Evolutionary conservation across 441 rosid species (phyloP).

Genomic region (Euphorbia corollata): DNA sequence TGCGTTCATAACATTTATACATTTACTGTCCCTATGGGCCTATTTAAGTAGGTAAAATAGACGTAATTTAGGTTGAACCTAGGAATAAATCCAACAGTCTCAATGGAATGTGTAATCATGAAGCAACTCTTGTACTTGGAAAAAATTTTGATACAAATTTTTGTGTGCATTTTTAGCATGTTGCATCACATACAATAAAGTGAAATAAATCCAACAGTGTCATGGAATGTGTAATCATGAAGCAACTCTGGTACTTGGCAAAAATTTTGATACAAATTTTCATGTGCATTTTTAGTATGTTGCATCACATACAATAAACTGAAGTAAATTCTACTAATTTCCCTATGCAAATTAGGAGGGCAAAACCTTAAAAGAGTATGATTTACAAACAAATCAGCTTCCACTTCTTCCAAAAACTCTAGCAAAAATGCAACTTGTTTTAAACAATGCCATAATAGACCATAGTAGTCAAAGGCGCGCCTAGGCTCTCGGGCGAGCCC

Average conservation of each 20-base stretch:
- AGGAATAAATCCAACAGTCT: not conserved
- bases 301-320: conserved; percentile 1
- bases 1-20: not conserved
- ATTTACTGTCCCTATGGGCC: not conserved
- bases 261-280: not conserved
- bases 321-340: not conserved
- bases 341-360: not conserved
- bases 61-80: not conserved
- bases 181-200: not conserved
- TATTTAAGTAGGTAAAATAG: not conserved
- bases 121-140: not conserved
- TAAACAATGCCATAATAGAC: not conserved
- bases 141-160: not conserved
- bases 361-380: not conserved
- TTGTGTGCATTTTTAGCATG: not conserved
- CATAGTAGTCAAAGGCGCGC: no score
- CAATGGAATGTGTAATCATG: not conserved
- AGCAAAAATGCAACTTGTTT: not conserved
- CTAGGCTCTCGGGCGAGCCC: no score
- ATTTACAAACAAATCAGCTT: not conserved
- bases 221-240: not conserved
- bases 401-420: not conserved
- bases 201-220: conserved; percentile 1
- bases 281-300: not conserved
- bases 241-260: not conserved